These are phyloP conservation scores for Lenwebbia sp. DNA, from an alignment of 345 rosid genomes.

Conservation along the genomic window DNA sequence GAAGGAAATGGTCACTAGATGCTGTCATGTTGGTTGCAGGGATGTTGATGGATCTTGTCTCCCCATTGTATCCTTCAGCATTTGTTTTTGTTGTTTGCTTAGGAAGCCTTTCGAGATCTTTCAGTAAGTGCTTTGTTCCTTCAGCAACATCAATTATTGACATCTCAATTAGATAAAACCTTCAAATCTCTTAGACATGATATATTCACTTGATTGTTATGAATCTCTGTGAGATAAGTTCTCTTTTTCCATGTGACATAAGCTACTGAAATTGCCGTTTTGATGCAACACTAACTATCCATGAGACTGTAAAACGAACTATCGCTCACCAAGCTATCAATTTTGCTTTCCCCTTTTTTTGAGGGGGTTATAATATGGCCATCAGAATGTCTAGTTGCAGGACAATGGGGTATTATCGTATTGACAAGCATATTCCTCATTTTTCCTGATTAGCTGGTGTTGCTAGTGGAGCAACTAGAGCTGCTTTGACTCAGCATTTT, in stretches of 20 bases:
- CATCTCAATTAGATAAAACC: background rate
- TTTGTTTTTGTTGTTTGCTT: slow-evolving; percentile 84
- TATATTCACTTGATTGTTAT: background rate
- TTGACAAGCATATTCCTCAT: background rate
- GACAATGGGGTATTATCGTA: background rate
- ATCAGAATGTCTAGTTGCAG: background rate
- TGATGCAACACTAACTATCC: background rate
- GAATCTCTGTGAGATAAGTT: background rate
- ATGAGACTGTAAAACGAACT: background rate
- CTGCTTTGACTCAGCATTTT: slow-evolving; percentile 95
- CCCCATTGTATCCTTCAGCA: slow-evolving; percentile 87
- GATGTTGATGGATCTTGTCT: slow-evolving; percentile 94
- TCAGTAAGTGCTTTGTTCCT: slow-evolving; percentile 47
- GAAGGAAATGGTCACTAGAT: background rate
- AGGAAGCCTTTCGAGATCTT: slow-evolving; percentile 91
- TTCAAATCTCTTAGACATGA: background rate
- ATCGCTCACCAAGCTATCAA: background rate
- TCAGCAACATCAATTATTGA: background rate
- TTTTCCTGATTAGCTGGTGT: slow-evolving; percentile 60
- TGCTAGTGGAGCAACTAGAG: slow-evolving; percentile 98
- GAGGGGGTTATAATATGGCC: background rate
- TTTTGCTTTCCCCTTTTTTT: background rate
- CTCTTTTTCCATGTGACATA: background rate
- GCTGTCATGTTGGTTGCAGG: slow-evolving; percentile 37
- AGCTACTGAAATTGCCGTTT: background rate